Conservation (phyloP, 2,329 filamentous ascomycete genomes). For the Xylaria sp. region DNA sequence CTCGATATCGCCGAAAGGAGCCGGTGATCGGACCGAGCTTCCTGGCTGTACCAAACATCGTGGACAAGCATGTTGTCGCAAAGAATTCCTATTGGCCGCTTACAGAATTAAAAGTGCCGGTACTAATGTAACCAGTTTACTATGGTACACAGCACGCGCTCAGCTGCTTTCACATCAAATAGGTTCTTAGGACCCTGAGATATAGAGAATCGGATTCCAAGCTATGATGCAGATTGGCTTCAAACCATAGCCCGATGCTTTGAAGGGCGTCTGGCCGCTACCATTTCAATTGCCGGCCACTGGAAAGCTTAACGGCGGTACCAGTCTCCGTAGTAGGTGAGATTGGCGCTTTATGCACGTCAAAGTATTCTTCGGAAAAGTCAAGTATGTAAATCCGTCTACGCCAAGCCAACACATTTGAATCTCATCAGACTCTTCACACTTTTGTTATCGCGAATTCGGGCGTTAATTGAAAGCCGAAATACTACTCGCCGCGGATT, state of each 20-base stretch:
- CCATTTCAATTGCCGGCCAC: constrained; percentile 31
- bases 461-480: constrained; percentile 16
- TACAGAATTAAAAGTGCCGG: constrained; percentile 5
- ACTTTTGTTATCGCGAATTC: constrained; percentile 1
- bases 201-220: constrained; percentile 20
- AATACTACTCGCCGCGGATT: constrained; percentile 11
- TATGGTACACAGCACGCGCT: constrained; percentile 14
- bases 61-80: constrained; percentile 21
- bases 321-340: constrained; percentile 28
- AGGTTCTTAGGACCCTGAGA: constrained; percentile 9
- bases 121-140: constrained; percentile 14
- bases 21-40: constrained; percentile 37
- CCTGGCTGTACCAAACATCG: constrained; percentile 32
- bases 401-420: constrained; percentile 18
- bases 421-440: constrained; percentile 8
- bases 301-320: constrained; percentile 23
- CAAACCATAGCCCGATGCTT: constrained; percentile 12
- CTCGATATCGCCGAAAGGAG: constrained; percentile 34
- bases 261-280: background rate
- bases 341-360: constrained; percentile 13
- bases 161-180: constrained; percentile 17
- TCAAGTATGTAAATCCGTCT: constrained; percentile 6
- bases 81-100: constrained; percentile 36
- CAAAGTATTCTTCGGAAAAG: constrained; percentile 7
- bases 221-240: constrained; percentile 9